Conservation (phyloP, 257 asterid genomes). For the Leptodermis oblonga region DNA sequence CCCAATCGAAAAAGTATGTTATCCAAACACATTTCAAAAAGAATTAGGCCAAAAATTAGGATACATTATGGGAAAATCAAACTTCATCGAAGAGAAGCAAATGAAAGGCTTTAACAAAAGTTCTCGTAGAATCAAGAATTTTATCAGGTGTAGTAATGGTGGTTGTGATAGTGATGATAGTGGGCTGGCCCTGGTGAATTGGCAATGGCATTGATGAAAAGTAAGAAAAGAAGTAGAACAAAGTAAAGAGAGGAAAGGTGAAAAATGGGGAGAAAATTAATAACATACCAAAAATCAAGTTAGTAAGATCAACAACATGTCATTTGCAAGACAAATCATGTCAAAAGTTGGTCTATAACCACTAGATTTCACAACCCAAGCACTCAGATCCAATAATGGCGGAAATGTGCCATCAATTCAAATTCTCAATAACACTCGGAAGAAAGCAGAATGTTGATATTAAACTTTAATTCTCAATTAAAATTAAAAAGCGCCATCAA, state of each 20-base stretch:
- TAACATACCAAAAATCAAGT: background rate
- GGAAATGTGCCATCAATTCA: background rate
- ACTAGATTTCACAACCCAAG: too few species aligned
- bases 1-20: too few species aligned
- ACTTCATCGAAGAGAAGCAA: too few species aligned
- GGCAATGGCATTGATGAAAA: background rate
- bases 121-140: too few species aligned
- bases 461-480: background rate
- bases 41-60: too few species aligned
- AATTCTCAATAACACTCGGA: background rate
- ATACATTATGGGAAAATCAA: too few species aligned
- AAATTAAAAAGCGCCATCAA: background rate
- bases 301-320: background rate
- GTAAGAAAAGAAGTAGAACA: background rate
- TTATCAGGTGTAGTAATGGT: background rate
- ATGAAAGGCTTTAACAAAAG: too few species aligned
- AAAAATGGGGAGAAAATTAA: background rate
- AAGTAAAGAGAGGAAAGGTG: background rate
- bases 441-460: background rate
- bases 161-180: background rate
- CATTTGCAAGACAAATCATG: background rate
- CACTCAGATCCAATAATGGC: background rate
- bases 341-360: background rate
- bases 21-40: too few species aligned
- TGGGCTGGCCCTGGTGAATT: background rate